Base-by-base conservation (phyloP, 2,329 filamentous ascomycete genomes). In the Dactylellina sp. region DNA sequence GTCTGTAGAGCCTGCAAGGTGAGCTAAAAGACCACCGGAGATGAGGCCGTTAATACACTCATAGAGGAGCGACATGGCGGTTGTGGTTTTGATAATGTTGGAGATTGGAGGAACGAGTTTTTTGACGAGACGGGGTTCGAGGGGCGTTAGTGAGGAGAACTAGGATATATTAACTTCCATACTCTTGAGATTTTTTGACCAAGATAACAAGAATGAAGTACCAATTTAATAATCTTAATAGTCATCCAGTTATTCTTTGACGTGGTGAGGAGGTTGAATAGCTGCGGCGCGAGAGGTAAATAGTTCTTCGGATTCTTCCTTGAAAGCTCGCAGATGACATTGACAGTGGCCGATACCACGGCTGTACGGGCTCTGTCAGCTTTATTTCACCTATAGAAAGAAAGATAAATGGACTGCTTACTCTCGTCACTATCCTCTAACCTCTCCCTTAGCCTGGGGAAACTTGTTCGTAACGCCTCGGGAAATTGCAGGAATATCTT, bases 231-330 rank as follows among this genome's bases (percentile, higher is more conserved):
- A 75, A 99, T 88, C 81, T 99, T 99, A 80, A 99, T 99, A 71
- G 93, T 93, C 94, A 99, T 98, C 95, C 95, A 99, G 81, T 99
- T 99, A 82, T 99, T 98, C 39, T 91, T 91, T 64, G 93, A 90
- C 74, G 96, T 91, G 11, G 97, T 93, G 24, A 99, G 84, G 16
- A 99, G 85, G 80, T 97, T 93, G 79, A 98, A 99, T 24, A 99
- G 82, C 70, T 95, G 86, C 7, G 95, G 95, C 0, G 95, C 95
- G 28, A 99, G 84, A 12, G 95, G 92, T 28, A 99, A 84, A 78
- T 98, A 98, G 81, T 99, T 95, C 77, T 94, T 90, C 2, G 95
- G 95, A 77, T 95, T 86, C 77, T 95, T 88, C 92, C 94, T 97
- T 4, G 94, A 94, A 40, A 99, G 84, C 82, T 99, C 95, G 81